Base-by-base conservation (phyloP, 1,284 basidiomycete species). In the Austroboletus niveus region DNA sequence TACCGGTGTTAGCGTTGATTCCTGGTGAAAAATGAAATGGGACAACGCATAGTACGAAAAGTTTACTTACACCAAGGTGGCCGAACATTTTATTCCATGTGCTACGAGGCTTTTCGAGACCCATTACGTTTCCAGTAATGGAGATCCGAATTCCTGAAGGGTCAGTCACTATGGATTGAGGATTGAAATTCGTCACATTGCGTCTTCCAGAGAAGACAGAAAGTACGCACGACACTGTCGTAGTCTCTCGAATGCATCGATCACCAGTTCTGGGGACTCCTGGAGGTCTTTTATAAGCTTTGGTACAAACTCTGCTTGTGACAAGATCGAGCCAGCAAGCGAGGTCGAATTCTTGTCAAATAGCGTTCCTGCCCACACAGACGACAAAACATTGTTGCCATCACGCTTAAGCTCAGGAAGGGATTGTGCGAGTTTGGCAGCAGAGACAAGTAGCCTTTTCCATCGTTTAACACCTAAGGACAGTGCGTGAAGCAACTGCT, bases 331-430 rank as follows among this genome's bases (percentile, higher is more conserved):
- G 60, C 82, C 83, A 41, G 85, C 81, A 34, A 87, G 81, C 15
- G 84, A 82, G 1, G 92, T 90, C 11, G 92, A 94, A 53, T 77
- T 81, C 50, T 83, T 76, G 56, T 84, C 80, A 61, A 84, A 92
- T 32, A 94, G 68, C 38, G 94, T 63, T 49, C 85, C 80, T 24
- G 82, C 73, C 69, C 82, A 85, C 40, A 94, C 75, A 8, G 93
- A 88, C 27, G 79, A 78, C 41, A 94, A 76, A 11, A 99, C 88
- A 22, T 82, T 86, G 62, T 77, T 83, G 2, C 95, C 97, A 62
- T 94, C 89, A 42, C 97, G 82, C 77, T 98, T 99, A 65, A 92
- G 78, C 63, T 94, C 87, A 0, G 97, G 97, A n/a, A 99, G 76
- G 27, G 87, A 87, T 69, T 98, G 96, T 40, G 90, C 83, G 47